A percentile compares a stretch with the other conserved stretches of the same genome.
Evolutionary conservation across 768 basidiomycete species (phyloP).

Genomic region (Suillus lakei): DNA sequence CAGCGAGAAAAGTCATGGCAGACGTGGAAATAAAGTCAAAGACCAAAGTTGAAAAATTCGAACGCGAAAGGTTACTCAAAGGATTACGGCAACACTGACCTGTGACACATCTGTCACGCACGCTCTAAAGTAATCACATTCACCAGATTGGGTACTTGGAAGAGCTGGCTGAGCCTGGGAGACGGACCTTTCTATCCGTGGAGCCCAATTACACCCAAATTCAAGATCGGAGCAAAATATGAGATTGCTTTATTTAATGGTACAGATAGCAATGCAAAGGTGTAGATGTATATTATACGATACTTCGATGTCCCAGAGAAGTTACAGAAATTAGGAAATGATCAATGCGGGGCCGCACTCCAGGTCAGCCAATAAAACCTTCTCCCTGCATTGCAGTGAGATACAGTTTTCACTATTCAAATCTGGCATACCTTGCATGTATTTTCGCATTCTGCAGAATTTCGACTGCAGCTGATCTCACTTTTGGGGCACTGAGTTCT

Average conservation of each 20-base stretch:
- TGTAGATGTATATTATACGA: constrained; percentile 13
- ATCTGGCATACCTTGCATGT: constrained; percentile 42
- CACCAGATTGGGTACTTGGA: no score
- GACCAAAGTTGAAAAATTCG: constrained; percentile 20
- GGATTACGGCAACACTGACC: constrained; percentile 21
- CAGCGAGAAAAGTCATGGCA: constrained; percentile 75
- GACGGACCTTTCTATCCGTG: not conserved
- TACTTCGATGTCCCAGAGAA: constrained; percentile 6
- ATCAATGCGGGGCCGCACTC: constrained; percentile 58
- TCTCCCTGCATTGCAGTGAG: constrained; percentile 41
- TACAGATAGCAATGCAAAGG: constrained; percentile 14
- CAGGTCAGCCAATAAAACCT: constrained; percentile 55
- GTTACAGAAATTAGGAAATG: constrained; percentile 46
- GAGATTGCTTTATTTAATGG: constrained; percentile 4
- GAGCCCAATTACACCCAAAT: not conserved
- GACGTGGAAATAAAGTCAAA: constrained; percentile 30
- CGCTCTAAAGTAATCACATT: constrained; percentile 3
- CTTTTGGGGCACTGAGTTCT: constrained; percentile 44
- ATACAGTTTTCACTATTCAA: constrained; percentile 8
- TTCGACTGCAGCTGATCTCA: constrained; percentile 48
- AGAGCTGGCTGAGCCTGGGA: not conserved
- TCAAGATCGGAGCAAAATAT: not conserved
- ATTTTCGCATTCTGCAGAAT: constrained; percentile 50
- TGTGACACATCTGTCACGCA: constrained; percentile 33
- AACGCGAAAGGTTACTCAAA: constrained; percentile 30